These are phyloP conservation scores for Solanum pennellii DNA, from an alignment of 257 asterid genomes.

Conservation along the genomic window DNA sequence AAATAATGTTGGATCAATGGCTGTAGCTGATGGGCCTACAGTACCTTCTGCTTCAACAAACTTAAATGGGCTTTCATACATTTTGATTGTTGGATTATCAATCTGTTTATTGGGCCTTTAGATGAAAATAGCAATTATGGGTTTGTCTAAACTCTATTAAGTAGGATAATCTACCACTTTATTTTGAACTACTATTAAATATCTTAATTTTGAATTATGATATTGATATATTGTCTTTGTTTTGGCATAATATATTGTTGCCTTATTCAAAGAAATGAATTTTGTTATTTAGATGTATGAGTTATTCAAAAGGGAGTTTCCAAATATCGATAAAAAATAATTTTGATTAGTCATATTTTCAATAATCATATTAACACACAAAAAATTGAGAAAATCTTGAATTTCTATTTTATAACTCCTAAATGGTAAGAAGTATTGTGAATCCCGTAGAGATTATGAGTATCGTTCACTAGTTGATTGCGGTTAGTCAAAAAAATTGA, in stretches of 20 bases:
- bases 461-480: not conserved
- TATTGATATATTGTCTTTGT: not conserved
- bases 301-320: not conserved
- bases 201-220: not conserved
- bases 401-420: no score
- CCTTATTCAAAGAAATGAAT: not conserved
- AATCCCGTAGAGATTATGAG: not conserved
- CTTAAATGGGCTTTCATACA: not conserved
- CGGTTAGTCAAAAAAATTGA: rapidly evolving
- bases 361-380: rapidly evolving
- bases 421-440: not conserved
- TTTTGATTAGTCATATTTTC: not conserved
- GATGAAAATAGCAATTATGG: not conserved
- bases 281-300: not conserved
- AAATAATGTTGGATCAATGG: not conserved
- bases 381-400: not conserved
- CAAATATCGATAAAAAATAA: no score
- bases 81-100: not conserved
- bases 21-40: constrained; percentile 1
- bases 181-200: not conserved
- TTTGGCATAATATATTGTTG: not conserved
- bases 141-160: not conserved
- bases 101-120: not conserved
- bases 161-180: not conserved
- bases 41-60: not conserved